Base-by-base conservation (phyloP, 176 grass and related monocot species). In the Phoenix roebelenii region DNA sequence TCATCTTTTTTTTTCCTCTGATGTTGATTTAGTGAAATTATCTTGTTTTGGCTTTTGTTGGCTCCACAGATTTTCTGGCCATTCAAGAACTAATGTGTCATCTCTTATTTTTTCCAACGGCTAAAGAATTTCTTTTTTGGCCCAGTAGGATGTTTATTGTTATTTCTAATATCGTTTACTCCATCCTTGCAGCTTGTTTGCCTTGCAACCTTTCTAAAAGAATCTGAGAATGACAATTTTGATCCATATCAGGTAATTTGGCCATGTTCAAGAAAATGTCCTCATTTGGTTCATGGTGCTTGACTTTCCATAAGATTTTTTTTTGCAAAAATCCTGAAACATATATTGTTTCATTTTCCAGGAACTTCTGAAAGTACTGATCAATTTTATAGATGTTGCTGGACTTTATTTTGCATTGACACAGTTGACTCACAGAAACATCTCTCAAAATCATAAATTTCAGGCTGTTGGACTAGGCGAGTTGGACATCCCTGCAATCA, bases 381-480 rank as follows among this genome's bases (percentile, higher is more conserved):
- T 98, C 68, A 85, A 88, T 35, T 81, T 92, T 74, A 74, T 98
- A 76, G 93, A 98, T 79, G 87, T 92, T 57, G 93, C 88, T 85
- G 93, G 93, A 52, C 84, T 98, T 73, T 98, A 98, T 89, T 98
- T 98, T 75, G 82, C 82, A 73, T 74, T 98, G 79, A 92, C 93
- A 57, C 93, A 98, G 57, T 79, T 98, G 74, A 93, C 85, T 65
- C 94, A 98, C 76, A 88, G 94, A 83, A 98, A 98, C 67, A 98
- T 98, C 54, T 98, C 94, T 54, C 94, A 98, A 76, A 98, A 92
- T 57, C 94, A 98, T 59, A 98, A 98, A 64, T 98, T 98, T 68
- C 94, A 98, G 67, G 94, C 94, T 74, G 94, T 93, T 80, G 94
- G 94, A 83, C 87, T 98, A 75, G 88, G 94, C 89, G 73, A 78